Conservation (phyloP, 1,284 basidiomycete species). For the Ceraceosorus bombacis region DNA sequence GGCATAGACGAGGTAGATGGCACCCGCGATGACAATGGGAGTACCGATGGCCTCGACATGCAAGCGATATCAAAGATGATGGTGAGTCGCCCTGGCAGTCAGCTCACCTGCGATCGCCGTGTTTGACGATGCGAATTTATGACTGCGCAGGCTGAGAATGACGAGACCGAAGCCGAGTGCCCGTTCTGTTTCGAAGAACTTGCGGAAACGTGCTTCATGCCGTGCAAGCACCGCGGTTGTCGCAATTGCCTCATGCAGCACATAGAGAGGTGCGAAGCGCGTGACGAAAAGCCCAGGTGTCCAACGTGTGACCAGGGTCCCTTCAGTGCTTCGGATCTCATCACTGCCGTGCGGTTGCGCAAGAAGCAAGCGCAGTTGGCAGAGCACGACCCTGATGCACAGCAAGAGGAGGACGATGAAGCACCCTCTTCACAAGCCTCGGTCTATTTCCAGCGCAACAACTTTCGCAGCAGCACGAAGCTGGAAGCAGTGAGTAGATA, state of each 20-base stretch:
- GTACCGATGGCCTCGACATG: constrained; percentile 14
- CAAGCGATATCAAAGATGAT: background rate
- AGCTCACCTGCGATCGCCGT: too few species aligned
- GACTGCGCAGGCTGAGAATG: background rate
- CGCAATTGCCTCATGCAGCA: constrained; percentile 71
- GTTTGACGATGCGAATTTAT: too few species aligned
- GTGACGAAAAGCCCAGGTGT: constrained; percentile 56
- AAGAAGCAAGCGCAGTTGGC: constrained; percentile 48
- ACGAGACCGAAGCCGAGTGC: constrained; percentile 35
- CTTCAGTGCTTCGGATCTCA: constrained; percentile 9
- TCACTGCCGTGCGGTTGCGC: constrained; percentile 51
- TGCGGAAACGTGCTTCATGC: constrained; percentile 39
- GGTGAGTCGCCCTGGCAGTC: too few species aligned
- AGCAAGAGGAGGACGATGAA: constrained; percentile 31
- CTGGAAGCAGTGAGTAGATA: constrained; percentile 51
- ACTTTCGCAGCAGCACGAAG: constrained; percentile 81
- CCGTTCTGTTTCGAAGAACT: constrained; percentile 47
- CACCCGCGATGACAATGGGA: constrained; percentile 5
- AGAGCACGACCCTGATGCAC: constrained; percentile 47
- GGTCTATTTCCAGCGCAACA: constrained; percentile 64
- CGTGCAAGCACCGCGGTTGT: constrained; percentile 55
- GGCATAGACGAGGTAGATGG: constrained; percentile 5
- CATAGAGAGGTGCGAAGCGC: constrained; percentile 60
- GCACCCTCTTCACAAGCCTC: constrained; percentile 48
- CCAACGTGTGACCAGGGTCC: constrained; percentile 39